These are phyloP conservation scores for Sugiyamaella japonica DNA, from an alignment of 1,139 yeast genomes.

Conservation along the genomic window DNA sequence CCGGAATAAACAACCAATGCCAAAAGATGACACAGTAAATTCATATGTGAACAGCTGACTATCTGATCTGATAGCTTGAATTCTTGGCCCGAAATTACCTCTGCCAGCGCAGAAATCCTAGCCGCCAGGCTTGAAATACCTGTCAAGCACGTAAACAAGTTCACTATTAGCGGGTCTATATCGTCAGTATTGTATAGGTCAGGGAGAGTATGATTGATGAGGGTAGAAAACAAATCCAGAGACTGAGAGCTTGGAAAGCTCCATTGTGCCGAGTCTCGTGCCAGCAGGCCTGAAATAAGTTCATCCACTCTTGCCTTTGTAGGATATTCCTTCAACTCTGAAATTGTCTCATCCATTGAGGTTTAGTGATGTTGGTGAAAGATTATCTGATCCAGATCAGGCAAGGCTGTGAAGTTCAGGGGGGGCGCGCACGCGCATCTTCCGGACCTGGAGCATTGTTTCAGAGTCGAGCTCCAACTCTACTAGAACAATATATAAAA, in stretches of 20 bases:
- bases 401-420: neutral
- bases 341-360: constrained; percentile 11
- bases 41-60: constrained; percentile 13
- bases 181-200: constrained; percentile 13
- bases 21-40: constrained; percentile 2
- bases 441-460: neutral
- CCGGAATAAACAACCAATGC: neutral
- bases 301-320: constrained; percentile 1
- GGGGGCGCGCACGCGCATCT: neutral
- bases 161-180: constrained; percentile 10
- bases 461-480: too few relatives aligned
- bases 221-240: constrained; percentile 23
- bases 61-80: constrained; percentile 9
- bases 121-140: constrained; percentile 24
- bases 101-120: constrained; percentile 17
- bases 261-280: neutral
- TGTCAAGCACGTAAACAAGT: constrained; percentile 23
- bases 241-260: constrained; percentile 9
- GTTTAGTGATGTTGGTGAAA: too few relatives aligned
- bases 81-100: constrained; percentile 10
- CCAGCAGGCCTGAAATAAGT: neutral
- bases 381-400: neutral
- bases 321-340: constrained; percentile 8
- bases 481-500: too few relatives aligned
- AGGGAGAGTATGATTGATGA: constrained; percentile 27